A percentile compares a stretch with the other conserved stretches of the same genome.
Evolutionary conservation across 108 stramenopile genomes (phyloP).

Genomic region (Cyclotella baltica): DNA sequence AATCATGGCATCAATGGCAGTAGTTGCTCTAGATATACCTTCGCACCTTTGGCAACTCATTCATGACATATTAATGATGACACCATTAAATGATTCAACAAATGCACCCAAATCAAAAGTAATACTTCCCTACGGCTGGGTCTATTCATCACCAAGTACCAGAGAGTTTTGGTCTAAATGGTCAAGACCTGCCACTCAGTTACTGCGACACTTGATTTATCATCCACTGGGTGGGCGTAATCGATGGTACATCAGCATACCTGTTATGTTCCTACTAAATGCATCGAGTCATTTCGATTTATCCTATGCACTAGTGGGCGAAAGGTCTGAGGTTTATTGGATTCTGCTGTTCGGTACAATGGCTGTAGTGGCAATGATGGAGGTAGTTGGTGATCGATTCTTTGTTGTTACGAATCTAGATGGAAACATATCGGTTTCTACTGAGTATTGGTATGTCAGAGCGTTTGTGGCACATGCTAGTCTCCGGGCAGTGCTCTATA

Average conservation of each 20-base stretch:
- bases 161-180: conserved; percentile 8
- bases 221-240: conserved; percentile 18
- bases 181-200: conserved; percentile 7
- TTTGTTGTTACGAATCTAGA: not conserved
- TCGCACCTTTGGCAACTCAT: conserved; percentile 7
- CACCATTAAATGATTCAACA: too few species aligned
- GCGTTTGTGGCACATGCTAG: not conserved
- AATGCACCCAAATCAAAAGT: conserved; percentile 13
- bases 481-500: not conserved
- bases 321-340: conserved; percentile 17
- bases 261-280: conserved; percentile 25
- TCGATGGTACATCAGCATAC: conserved; percentile 10
- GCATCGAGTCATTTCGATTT: conserved; percentile 25
- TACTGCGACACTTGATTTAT: conserved; percentile 17
- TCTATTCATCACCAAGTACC: conserved; percentile 3
- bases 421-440: not conserved
- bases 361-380: conserved; percentile 14
- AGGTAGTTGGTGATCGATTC: conserved; percentile 7
- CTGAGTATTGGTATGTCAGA: not conserved
- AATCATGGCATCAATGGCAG: not conserved
- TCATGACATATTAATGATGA: not conserved
- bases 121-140: conserved; percentile 3
- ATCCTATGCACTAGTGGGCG: conserved; percentile 15
- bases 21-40: conserved; percentile 3
- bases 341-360: conserved; percentile 13